These are phyloP conservation scores for Nadsonia commutata DNA, from an alignment of 1,139 yeast species.

Conservation along the genomic window DNA sequence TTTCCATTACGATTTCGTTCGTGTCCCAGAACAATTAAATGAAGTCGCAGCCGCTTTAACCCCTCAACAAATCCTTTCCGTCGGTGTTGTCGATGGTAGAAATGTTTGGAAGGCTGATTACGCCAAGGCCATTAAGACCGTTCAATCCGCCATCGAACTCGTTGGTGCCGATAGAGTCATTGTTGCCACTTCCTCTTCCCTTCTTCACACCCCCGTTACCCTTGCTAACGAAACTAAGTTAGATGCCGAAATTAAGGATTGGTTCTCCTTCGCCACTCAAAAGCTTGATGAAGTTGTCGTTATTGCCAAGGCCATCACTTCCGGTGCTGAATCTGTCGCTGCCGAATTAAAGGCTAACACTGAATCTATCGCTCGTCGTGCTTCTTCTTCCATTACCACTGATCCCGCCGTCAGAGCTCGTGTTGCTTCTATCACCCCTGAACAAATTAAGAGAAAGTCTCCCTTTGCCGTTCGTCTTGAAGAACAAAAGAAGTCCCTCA, in stretches of 20 bases:
- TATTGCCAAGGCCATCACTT: slow-evolving; percentile 73
- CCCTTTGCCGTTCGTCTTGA: slow-evolving; percentile 78
- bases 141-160: slow-evolving; percentile 68
- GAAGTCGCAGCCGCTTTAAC: slow-evolving; percentile 55
- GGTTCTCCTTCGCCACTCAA: slow-evolving; percentile 98
- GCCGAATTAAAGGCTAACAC: slow-evolving; percentile 68
- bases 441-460: slow-evolving; percentile 56
- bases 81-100: slow-evolving; percentile 97
- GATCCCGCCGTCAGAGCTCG: slow-evolving; percentile 83
- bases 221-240: slow-evolving; percentile 82
- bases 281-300: slow-evolving; percentile 82
- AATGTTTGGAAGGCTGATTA: slow-evolving; percentile 98
- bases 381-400: slow-evolving; percentile 76
- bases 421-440: slow-evolving; percentile 66
- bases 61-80: slow-evolving; percentile 68
- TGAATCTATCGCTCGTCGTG: slow-evolving; percentile 72
- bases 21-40: slow-evolving; percentile 92
- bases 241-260: slow-evolving; percentile 81
- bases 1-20: slow-evolving; percentile 91
- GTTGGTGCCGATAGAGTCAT: slow-evolving; percentile 80
- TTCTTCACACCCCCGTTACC: slow-evolving; percentile 97
- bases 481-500: slow-evolving; percentile 75
- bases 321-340: slow-evolving; percentile 48
- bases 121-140: slow-evolving; percentile 67
- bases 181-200: slow-evolving; percentile 91